Conservation (phyloP, 2,329 filamentous ascomycete genomes). For the Fusarium continuum region DNA sequence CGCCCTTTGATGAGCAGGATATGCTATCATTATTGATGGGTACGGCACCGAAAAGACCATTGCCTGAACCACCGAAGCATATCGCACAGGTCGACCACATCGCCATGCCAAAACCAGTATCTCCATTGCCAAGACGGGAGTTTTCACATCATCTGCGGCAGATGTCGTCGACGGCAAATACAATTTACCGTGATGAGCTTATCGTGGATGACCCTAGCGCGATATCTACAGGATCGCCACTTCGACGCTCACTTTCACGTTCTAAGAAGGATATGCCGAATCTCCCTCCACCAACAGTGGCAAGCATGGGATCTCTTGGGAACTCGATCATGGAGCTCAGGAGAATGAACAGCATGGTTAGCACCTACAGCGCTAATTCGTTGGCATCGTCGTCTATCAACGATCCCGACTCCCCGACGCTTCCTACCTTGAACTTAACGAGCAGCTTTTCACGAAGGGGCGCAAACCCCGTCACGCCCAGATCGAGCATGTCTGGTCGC, state of each 20-base stretch:
- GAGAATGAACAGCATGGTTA: slow-evolving; percentile 65
- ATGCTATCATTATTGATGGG: slow-evolving; percentile 47
- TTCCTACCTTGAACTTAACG: slow-evolving; percentile 49
- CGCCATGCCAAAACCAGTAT: slow-evolving; percentile 42
- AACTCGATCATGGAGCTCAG: slow-evolving; percentile 61
- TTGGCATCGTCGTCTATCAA: slow-evolving; percentile 42
- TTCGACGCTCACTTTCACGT: slow-evolving; percentile 29
- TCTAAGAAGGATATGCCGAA: slow-evolving; percentile 20
- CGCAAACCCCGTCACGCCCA: slow-evolving; percentile 33
- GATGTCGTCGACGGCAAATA: slow-evolving; percentile 40
- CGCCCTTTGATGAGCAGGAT: slow-evolving; percentile 48
- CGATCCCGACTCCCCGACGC: slow-evolving; percentile 51
- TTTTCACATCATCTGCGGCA: slow-evolving; percentile 34
- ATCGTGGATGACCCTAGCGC: slow-evolving; percentile 18
- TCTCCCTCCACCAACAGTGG: slow-evolving; percentile 3
- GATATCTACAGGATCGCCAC: slow-evolving; percentile 39
- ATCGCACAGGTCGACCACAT: slow-evolving; percentile 43
- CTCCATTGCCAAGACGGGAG: slow-evolving; percentile 38
- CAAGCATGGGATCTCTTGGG: slow-evolving; percentile 44
- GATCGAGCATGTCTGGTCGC: slow-evolving; percentile 49
- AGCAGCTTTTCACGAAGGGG: slow-evolving; percentile 51
- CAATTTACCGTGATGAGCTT: slow-evolving; percentile 36
- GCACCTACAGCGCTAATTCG: slow-evolving; percentile 55
- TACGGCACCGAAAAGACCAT: slow-evolving; percentile 34
- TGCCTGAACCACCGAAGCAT: slow-evolving; percentile 46